A percentile compares a stretch with the other conserved stretches of the same genome.
Evolutionary conservation across 192 early-diverging fungal species (phyloP).

Genomic region (Helicostylum pulchrum): DNA sequence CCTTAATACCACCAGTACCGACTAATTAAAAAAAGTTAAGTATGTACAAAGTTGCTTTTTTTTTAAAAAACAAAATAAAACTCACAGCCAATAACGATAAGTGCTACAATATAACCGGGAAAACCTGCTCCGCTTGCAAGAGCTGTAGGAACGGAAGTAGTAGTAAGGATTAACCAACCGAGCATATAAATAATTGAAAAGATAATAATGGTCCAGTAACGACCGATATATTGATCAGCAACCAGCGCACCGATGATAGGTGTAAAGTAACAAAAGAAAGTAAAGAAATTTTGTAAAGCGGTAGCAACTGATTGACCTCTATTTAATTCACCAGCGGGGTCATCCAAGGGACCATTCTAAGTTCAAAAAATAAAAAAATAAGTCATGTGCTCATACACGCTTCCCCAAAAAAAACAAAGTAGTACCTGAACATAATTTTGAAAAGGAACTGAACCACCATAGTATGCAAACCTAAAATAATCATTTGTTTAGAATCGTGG

Average conservation of each 20-base stretch:
- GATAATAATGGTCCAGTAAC: slow-evolving; percentile 66
- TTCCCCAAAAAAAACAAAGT: too few relatives aligned
- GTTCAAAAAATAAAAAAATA: neutral
- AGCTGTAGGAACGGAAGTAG: slow-evolving; percentile 54
- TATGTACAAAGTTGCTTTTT: neutral
- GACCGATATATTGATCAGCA: slow-evolving; percentile 64
- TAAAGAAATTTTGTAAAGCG: slow-evolving; percentile 56
- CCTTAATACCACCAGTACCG: slow-evolving; percentile 34
- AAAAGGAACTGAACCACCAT: slow-evolving; percentile 56
- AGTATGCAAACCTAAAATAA: slow-evolving; percentile 50
- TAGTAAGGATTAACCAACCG: slow-evolving; percentile 58
- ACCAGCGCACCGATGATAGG: slow-evolving; percentile 57
- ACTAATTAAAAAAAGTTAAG: slow-evolving; percentile 16
- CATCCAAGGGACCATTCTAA: slow-evolving; percentile 33
- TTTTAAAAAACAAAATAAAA: too few relatives aligned
- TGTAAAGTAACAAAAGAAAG: slow-evolving; percentile 62
- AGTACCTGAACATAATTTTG: slow-evolving; percentile 60
- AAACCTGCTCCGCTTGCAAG: slow-evolving; percentile 53
- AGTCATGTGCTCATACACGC: neutral
- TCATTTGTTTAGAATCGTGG: neutral
- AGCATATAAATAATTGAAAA: slow-evolving; percentile 63
- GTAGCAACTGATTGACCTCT: slow-evolving; percentile 57
- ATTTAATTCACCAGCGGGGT: slow-evolving; percentile 44
- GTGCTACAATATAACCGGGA: slow-evolving; percentile 61
- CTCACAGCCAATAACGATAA: slow-evolving; percentile 56